phyloP scores from a whole-genome alignment of 1,284 basidiomycete genomes.

The Ceratobasidium sp. region DNA sequence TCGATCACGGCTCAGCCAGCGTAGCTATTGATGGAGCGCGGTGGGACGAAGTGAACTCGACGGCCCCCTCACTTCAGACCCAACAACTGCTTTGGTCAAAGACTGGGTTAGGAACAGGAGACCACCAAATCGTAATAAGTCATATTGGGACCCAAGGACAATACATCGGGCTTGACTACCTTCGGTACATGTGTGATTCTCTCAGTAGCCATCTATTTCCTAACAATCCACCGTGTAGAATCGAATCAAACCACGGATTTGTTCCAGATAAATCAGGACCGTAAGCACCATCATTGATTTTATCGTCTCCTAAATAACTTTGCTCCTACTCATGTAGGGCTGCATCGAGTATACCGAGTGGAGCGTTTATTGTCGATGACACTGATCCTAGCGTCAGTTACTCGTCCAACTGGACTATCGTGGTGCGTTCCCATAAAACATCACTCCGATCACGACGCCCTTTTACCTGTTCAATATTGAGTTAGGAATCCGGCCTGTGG shows the following conservation, averaged over 20 bases:
- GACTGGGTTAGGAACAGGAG: conserved; percentile 9
- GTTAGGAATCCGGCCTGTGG: no score
- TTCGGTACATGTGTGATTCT: not conserved
- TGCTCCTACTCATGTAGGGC: not conserved
- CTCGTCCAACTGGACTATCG: no score
- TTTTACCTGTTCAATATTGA: no score
- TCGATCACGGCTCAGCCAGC: no score
- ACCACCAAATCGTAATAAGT: conserved; percentile 5
- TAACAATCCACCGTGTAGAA: not conserved
- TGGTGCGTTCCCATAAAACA: no score
- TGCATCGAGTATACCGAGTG: not conserved
- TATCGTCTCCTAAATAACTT: not conserved
- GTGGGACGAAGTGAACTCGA: not conserved
- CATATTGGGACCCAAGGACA: not conserved
- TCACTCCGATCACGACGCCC: no score
- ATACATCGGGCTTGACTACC: not conserved
- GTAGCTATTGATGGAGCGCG: no score
- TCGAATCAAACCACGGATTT: not conserved
- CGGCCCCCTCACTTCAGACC: not conserved
- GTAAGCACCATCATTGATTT: not conserved
- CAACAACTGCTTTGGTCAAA: conserved; percentile 4
- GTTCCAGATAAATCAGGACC: not conserved
- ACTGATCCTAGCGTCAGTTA: not conserved
- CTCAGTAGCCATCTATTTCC: not conserved
- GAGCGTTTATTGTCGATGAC: conserved; percentile 9